These are phyloP conservation scores for Colletotrichum filicis DNA, from an alignment of 2,329 filamentous ascomycete species.

Conservation along the genomic window DNA sequence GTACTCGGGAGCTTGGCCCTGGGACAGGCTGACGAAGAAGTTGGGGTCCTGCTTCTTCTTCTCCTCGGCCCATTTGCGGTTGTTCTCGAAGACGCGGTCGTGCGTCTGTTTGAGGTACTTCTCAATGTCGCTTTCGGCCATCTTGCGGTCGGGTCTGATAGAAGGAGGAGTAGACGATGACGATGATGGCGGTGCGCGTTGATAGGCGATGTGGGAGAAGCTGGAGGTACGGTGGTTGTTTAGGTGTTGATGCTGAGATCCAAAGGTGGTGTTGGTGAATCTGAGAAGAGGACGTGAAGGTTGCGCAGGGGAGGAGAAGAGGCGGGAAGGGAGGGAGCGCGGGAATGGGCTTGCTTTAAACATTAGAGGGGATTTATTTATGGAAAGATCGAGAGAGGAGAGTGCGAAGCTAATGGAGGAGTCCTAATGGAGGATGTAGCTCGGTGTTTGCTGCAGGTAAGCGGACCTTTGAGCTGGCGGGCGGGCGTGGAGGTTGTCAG, in stretches of 20 bases:
- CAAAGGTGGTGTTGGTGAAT: not conserved
- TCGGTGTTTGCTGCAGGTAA: constrained; percentile 15
- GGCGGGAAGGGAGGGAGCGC: constrained; percentile 8
- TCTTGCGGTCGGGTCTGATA: constrained; percentile 27
- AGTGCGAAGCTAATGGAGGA: not conserved
- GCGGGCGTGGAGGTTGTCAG: not conserved
- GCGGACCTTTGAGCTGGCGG: not conserved
- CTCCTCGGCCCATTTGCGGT: constrained; percentile 71
- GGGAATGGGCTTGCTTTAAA: constrained; percentile 27
- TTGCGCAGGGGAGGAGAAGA: constrained; percentile 10
- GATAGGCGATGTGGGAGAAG: constrained; percentile 15
- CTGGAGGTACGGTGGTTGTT: not conserved
- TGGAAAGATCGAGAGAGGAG: not conserved
- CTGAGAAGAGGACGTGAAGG: not conserved
- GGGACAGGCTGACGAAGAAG: constrained; percentile 73
- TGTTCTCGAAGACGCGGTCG: constrained; percentile 76
- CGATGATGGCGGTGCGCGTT: not conserved
- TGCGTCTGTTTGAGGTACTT: constrained; percentile 71
- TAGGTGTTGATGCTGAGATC: not conserved
- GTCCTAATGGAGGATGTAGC: not conserved
- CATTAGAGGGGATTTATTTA: constrained; percentile 5
- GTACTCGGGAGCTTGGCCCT: constrained; percentile 76
- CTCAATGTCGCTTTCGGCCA: constrained; percentile 35
- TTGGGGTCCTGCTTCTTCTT: constrained; percentile 69
- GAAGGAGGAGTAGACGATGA: not conserved